Base-by-base conservation (phyloP, 2,329 filamentous ascomycete species). In the Graphium sp. region DNA sequence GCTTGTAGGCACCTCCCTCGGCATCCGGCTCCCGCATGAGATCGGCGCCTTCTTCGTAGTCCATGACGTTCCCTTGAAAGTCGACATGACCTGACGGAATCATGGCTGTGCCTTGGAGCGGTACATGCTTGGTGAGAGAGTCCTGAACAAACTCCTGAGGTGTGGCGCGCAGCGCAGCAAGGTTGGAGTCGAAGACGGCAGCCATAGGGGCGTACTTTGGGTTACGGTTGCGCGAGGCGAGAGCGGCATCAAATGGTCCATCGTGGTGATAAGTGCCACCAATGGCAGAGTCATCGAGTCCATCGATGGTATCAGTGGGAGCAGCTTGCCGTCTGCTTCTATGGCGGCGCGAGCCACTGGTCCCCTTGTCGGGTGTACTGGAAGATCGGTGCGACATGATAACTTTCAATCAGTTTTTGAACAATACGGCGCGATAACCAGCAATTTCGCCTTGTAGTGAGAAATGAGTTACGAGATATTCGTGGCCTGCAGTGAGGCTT, bases 1-100 rank as follows among this genome's bases (percentile, higher is more conserved):
- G 67, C 53, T 72, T 78, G 45, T 89, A 93, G 10, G 78, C 62
- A n/a, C 75, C 79, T 11, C 79, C 80, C 1, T 55, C 46, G 4
- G 69, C 66, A 35, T 77, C 69, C 1, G 55, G 52, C 41, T 87
- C 81, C 28, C 75, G 63, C 76, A 85, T 84, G 46, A 93, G 59
- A 43, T 93, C 83, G 3, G 75, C 65, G n/a, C 84, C 84, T 43
- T 94, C 84, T 41, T 82, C 60, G 42, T 94, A 94, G 17, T 74
- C 39, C 59, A 91, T 81, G 8, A 65, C 55, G 30, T 71, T 63
- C 3, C 85, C 85, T 31, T 68, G 61, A 12, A 65, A 52, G 45
- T 91, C 84, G 2, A 53, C 52, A 39, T 64, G 53, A 14, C 85
- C 84, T 0, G 78, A 72, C 2, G 85, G 80, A n/a, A 89, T 66